Evolutionary conservation across 1,139 yeast genomes (phyloP).

Genomic region (Suhomyces guaymorum): DNA sequence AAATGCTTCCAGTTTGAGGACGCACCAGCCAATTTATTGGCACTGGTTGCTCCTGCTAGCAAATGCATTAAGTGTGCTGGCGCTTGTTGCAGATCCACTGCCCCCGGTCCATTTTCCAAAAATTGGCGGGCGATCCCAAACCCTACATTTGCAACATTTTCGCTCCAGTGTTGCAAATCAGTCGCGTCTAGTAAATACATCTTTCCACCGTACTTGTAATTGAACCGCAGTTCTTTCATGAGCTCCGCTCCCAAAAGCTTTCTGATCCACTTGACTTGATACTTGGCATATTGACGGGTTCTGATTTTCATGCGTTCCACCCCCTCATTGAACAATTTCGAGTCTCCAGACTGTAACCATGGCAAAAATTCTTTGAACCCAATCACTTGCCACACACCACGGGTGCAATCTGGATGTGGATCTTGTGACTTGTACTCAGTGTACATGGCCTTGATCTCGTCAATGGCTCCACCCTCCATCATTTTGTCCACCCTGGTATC

Average conservation of each 20-base stretch:
- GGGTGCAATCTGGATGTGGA: conserved; percentile 53
- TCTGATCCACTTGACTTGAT: conserved; percentile 91
- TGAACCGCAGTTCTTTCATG: conserved; percentile 48
- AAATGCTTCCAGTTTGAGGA: conserved; percentile 66
- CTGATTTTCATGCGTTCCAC: conserved; percentile 77
- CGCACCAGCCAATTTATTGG: conserved; percentile 41
- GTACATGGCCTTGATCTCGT: conserved; percentile 65
- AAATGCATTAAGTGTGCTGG: conserved; percentile 46
- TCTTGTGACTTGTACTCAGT: conserved; percentile 33
- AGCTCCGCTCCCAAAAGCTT: conserved; percentile 69
- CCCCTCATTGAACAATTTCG: conserved; percentile 42
- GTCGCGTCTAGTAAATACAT: conserved; percentile 77
- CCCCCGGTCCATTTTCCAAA: conserved; percentile 28
- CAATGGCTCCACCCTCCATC: conserved; percentile 67
- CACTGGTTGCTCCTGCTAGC: conserved; percentile 31
- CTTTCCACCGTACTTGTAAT: conserved; percentile 58
- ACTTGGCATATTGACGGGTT: conserved; percentile 84
- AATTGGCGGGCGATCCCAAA: conserved; percentile 46
- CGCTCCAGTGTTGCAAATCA: conserved; percentile 60
- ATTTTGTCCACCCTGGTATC: conserved; percentile 82
- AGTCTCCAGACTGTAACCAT: conserved; percentile 49
- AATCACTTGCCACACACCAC: conserved; percentile 92
- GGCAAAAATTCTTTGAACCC: conserved; percentile 94
- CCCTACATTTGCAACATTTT: conserved; percentile 59
- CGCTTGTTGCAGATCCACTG: conserved; percentile 30